These are phyloP conservation scores for Ceratobasidium sp. DNA, from an alignment of 1,284 basidiomycete species.

Conservation along the genomic window DNA sequence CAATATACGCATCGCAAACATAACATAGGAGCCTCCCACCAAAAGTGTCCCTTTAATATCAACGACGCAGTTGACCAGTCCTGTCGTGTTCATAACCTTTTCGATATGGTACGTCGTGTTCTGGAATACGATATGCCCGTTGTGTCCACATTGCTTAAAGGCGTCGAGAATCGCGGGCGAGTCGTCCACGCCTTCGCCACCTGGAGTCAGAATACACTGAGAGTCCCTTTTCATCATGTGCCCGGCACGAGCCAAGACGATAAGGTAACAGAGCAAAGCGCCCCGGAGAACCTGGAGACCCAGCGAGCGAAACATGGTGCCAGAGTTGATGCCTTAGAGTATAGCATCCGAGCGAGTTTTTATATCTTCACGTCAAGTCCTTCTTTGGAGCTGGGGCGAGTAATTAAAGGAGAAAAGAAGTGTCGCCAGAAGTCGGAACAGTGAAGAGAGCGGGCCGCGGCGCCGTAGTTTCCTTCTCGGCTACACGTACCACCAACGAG, in stretches of 20 bases:
- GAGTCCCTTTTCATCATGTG: constrained; percentile 11
- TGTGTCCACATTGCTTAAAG: constrained; percentile 21
- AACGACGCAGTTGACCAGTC: constrained; percentile 23
- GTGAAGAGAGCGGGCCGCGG: background rate
- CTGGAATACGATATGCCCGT: constrained; percentile 37
- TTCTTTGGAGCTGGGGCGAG: background rate
- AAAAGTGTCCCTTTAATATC: constrained; percentile 41
- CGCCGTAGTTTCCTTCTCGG: constrained; percentile 15
- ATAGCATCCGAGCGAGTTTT: constrained; percentile 52
- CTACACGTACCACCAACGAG: background rate
- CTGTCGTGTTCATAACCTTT: constrained; percentile 42
- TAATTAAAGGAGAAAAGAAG: constrained; percentile 31
- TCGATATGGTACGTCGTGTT: constrained; percentile 38
- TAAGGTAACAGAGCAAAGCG: background rate
- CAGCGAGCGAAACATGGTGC: background rate
- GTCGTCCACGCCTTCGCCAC: constrained; percentile 26
- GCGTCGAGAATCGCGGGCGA: constrained; percentile 25
- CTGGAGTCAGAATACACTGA: constrained; percentile 19
- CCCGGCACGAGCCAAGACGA: background rate
- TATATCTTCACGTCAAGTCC: constrained; percentile 37
- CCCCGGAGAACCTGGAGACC: background rate
- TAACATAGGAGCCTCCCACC: constrained; percentile 2
- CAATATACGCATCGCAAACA: background rate
- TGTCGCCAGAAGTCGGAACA: background rate
- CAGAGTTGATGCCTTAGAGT: constrained; percentile 50